A percentile compares a stretch with the other conserved stretches of the same genome.
phyloP scores from a whole-genome alignment of 768 basidiomycete genomes.

The Pleurotus salmoneostramineus region DNA sequence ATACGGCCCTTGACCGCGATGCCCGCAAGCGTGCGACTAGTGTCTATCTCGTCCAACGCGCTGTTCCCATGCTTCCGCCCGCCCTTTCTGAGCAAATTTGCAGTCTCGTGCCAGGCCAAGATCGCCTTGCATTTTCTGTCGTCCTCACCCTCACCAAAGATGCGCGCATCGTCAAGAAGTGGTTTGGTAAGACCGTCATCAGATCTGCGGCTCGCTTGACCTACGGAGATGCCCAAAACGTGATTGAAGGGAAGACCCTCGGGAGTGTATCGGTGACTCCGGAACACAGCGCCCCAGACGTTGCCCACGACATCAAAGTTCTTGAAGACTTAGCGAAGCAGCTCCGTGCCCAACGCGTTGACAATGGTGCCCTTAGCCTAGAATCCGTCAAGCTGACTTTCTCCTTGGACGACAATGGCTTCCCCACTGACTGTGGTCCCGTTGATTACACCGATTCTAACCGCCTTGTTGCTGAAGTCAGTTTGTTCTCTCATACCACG shows the following conservation, averaged over 20 bases:
- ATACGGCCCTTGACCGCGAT: conserved; percentile 97
- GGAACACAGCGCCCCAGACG: conserved; percentile 54
- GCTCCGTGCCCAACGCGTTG: conserved; percentile 67
- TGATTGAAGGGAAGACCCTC: conserved; percentile 71
- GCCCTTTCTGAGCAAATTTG: conserved; percentile 91
- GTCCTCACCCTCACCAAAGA: conserved; percentile 84
- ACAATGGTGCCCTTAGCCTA: conserved; percentile 74
- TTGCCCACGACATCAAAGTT: conserved; percentile 73
- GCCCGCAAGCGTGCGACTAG: conserved; percentile 96
- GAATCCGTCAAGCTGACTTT: conserved; percentile 73
- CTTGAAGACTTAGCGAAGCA: conserved; percentile 70
- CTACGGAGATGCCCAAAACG: conserved; percentile 77
- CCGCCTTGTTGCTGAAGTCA: conserved; percentile 84
- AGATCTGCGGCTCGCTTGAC: conserved; percentile 86
- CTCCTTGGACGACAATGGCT: conserved; percentile 71
- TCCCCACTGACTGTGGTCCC: conserved; percentile 76
- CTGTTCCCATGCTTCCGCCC: conserved; percentile 96
- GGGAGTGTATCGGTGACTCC: conserved; percentile 47
- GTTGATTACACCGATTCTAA: conserved; percentile 70
- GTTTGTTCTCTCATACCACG: conserved; percentile 9
- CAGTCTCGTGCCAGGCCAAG: conserved; percentile 83
- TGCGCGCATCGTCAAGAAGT: conserved; percentile 79
- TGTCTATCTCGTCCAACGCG: conserved; percentile 94
- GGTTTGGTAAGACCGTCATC: conserved; percentile 92
- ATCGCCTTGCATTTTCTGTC: conserved; percentile 88